Evolutionary conservation across 805 yeast genomes (phyloP).

Genomic region (Kodamaea hsintzibuensis): DNA sequence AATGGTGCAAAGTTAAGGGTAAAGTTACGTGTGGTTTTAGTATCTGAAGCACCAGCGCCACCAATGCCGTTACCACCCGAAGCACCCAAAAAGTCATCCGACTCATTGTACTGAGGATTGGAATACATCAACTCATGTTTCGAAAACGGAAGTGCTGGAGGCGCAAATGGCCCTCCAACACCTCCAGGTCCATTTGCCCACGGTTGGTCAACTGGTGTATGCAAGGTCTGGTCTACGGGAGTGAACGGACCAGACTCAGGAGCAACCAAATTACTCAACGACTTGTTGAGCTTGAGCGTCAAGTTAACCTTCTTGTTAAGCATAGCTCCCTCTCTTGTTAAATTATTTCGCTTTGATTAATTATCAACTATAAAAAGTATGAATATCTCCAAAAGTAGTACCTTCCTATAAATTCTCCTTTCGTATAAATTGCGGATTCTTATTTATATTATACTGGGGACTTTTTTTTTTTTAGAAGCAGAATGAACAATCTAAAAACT

Average conservation of each 20-base stretch:
- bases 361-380: no score
- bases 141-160: slow-evolving; percentile 2
- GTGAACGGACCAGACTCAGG: slow-evolving; percentile 36
- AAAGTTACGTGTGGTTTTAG: slow-evolving; percentile 26
- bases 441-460: neutral
- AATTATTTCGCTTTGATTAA: no score
- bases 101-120: slow-evolving; percentile 37
- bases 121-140: slow-evolving; percentile 23
- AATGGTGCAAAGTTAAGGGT: slow-evolving; percentile 34
- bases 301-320: slow-evolving; percentile 27
- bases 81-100: slow-evolving; percentile 45
- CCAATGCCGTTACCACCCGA: slow-evolving; percentile 26
- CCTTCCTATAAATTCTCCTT: neutral
- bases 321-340: slow-evolving; percentile 1
- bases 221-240: slow-evolving; percentile 45
- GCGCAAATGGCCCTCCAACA: slow-evolving; percentile 6
- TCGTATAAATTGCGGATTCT: neutral
- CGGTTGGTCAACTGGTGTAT: slow-evolving; percentile 40
- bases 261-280: slow-evolving; percentile 23
- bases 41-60: slow-evolving; percentile 7
- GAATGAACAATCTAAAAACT: slow-evolving; percentile 1
- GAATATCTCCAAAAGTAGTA: neutral
- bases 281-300: slow-evolving; percentile 35
- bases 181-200: slow-evolving; percentile 7
- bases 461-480: neutral